Conservation (phyloP, 345 rosid species). For the Syzygium jambos region DNA sequence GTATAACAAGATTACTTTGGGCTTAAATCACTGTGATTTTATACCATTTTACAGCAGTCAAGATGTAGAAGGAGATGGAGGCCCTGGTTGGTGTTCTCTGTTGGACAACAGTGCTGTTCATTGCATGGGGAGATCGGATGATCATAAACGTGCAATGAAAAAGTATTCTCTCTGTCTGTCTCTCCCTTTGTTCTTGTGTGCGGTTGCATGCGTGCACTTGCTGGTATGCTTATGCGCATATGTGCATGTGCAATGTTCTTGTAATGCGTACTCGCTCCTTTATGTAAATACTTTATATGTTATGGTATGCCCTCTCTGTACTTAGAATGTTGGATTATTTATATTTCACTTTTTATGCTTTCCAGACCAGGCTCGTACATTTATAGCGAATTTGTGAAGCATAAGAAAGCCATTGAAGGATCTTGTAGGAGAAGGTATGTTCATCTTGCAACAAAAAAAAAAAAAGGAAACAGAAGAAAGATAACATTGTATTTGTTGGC, state of each 20-base stretch:
- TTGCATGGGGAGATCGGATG: slow-evolving; percentile 21
- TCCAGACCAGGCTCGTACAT: slow-evolving; percentile 40
- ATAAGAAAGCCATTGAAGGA: slow-evolving; percentile 58
- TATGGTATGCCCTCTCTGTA: background rate
- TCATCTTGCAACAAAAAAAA: background rate
- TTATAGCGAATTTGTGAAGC: slow-evolving; percentile 17
- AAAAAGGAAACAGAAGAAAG: background rate
- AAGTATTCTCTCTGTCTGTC: slow-evolving; percentile 26
- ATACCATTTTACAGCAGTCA: slow-evolving; percentile 24
- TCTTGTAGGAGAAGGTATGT: slow-evolving; percentile 37
- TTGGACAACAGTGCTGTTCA: slow-evolving; percentile 16
- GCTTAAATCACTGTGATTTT: background rate
- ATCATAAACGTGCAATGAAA: slow-evolving; percentile 38
- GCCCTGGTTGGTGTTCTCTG: slow-evolving; percentile 22
- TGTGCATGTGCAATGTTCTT: background rate
- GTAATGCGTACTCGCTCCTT: background rate
- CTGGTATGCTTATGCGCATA: background rate
- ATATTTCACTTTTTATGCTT: background rate
- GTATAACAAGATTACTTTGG: background rate
- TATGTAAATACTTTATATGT: background rate
- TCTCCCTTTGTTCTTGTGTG: background rate
- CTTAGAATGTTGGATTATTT: background rate
- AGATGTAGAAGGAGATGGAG: slow-evolving; percentile 24
- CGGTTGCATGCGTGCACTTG: background rate
- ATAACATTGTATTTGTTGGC: background rate